Evolutionary conservation across 495 filamentous ascomycete species (phyloP).

Genomic region (Talaromyces thailandensis): DNA sequence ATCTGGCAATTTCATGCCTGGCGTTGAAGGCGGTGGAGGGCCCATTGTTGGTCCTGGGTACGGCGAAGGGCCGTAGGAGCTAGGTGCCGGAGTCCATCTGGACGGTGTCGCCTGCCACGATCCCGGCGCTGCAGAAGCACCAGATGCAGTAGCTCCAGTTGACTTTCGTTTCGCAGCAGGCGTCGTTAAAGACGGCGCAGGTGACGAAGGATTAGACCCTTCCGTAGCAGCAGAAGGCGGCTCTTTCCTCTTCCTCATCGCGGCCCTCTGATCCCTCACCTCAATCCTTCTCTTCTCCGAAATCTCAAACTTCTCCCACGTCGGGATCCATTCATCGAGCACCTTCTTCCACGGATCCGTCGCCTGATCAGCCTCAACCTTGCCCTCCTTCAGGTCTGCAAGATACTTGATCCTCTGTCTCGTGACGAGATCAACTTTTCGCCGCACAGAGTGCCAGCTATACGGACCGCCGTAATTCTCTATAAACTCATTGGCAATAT

Average conservation of each 20-base stretch:
- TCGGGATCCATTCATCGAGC: conserved; percentile 35
- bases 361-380: conserved; percentile 20
- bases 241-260: conserved; percentile 26
- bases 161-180: not conserved
- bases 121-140: not conserved
- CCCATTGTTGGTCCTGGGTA: not conserved
- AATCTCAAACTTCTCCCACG: conserved; percentile 34
- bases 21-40: not conserved
- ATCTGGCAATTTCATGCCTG: conserved; percentile 3
- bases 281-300: conserved; percentile 31
- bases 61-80: not conserved
- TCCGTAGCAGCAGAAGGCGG: not conserved
- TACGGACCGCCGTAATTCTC: conserved; percentile 31
- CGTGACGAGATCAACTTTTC: conserved; percentile 36
- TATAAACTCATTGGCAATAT: conserved; percentile 31
- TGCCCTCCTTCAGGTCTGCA: conserved; percentile 24
- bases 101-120: not conserved
- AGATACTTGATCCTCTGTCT: conserved; percentile 36
- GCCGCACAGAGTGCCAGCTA: conserved; percentile 38
- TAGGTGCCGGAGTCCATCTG: conserved; percentile 2
- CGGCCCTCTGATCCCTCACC: conserved; percentile 28
- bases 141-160: not conserved
- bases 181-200: not conserved
- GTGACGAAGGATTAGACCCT: not conserved
- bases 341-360: conserved; percentile 33